phyloP scores from a whole-genome alignment of 768 basidiomycete genomes.

The Tulasnella sp. region DNA sequence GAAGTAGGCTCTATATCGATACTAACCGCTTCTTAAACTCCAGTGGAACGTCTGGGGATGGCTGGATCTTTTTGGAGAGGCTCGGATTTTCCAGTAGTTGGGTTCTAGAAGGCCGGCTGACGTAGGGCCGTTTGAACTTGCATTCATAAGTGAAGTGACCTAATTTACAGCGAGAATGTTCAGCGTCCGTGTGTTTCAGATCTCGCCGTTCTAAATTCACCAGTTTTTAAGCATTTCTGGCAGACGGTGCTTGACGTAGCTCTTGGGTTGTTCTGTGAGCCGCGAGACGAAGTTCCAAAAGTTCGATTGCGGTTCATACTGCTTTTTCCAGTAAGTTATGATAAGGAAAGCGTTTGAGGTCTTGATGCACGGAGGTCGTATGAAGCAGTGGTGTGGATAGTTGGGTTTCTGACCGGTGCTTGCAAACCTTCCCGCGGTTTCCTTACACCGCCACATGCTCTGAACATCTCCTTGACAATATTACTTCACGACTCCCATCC shows the following conservation, averaged over 20 bases:
- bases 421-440: not conserved
- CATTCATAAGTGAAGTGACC: conserved; percentile 94
- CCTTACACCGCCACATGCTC: not conserved
- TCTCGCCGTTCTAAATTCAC: conserved; percentile 39
- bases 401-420: not conserved
- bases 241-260: conserved; percentile 67
- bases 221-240: conserved; percentile 74
- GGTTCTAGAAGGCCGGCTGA: conserved; percentile 84
- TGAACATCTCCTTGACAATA: no score
- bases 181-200: not conserved
- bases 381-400: not conserved
- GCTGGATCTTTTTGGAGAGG: conserved; percentile 63
- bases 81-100: conserved; percentile 78
- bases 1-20: not conserved
- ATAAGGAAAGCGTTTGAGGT: not conserved
- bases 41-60: conserved; percentile 80
- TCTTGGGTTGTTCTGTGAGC: conserved; percentile 57
- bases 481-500: not conserved
- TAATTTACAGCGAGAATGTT: conserved; percentile 34
- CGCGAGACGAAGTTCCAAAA: conserved; percentile 37
- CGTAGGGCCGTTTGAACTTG: conserved; percentile 73
- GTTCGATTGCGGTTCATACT: not conserved
- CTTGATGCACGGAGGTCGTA: not conserved
- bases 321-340: not conserved
- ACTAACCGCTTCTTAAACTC: conserved; percentile 82